Percentiles rank a stretch among this genome's conserved stretches.
phyloP scores from a whole-genome alignment of 495 filamentous ascomycete genomes.

The Penicillium alfredii region DNA sequence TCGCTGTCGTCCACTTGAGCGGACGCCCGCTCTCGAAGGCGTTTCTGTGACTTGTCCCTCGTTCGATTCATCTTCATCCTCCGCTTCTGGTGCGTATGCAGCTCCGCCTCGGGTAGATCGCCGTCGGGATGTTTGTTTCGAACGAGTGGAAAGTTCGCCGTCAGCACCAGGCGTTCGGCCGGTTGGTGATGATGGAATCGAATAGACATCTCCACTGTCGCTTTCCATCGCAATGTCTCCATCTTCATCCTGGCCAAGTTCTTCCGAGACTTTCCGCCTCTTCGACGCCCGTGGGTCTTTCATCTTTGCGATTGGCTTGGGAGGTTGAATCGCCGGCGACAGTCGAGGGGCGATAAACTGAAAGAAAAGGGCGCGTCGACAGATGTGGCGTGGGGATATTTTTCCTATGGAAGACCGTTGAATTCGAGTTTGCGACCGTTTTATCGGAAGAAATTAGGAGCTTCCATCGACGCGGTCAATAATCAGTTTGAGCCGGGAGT shows the following conservation, averaged over 20 bases:
- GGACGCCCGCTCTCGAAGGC: constrained; percentile 21
- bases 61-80: constrained; percentile 3
- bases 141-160: constrained; percentile 14
- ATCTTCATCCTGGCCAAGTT: constrained; percentile 24
- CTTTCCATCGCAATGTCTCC: constrained; percentile 32
- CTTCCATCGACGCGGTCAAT: no score
- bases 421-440: no score
- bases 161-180: constrained; percentile 10
- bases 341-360: constrained; percentile 13
- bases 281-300: constrained; percentile 37
- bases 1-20: constrained; percentile 38
- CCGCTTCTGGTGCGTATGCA: constrained; percentile 1
- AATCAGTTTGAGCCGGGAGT: no score
- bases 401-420: no score
- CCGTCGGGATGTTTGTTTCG: constrained; percentile 20
- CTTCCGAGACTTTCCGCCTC: constrained; percentile 35
- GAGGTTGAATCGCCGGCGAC: constrained; percentile 9
- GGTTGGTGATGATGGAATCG: constrained; percentile 18
- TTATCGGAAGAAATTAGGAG: no score
- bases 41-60: constrained; percentile 17
- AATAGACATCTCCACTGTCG: constrained; percentile 12
- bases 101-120: constrained; percentile 19
- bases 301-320: constrained; percentile 20
- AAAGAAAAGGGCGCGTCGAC: no score
- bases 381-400: no score